Percentiles rank a stretch among this genome's conserved stretches.
phyloP scores from a whole-genome alignment of 2,329 filamentous ascomycete genomes.

The Aspergillus novofumigatus region DNA sequence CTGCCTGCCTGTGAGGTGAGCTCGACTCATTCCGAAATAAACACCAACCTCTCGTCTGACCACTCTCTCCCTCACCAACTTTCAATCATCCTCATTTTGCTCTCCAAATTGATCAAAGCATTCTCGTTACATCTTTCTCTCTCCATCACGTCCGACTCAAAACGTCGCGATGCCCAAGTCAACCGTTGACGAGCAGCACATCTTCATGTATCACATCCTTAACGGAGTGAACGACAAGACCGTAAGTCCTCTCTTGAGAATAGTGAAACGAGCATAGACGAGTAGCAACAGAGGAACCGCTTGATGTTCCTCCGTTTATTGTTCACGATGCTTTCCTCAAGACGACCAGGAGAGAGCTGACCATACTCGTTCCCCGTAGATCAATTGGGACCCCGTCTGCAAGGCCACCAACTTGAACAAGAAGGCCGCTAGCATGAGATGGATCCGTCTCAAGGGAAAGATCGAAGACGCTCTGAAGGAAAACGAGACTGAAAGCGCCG shows the following conservation, averaged over 20 bases:
- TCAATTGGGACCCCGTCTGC: slow-evolving; percentile 33
- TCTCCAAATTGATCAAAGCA: neutral
- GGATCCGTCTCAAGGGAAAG: slow-evolving; percentile 7
- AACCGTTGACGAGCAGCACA: neutral
- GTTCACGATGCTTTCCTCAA: neutral
- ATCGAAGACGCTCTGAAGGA: neutral
- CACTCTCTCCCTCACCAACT: neutral
- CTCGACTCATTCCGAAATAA: neutral
- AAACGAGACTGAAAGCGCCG: slow-evolving; percentile 4
- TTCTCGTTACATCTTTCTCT: neutral
- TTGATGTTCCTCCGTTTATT: neutral
- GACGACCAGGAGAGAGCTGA: neutral
- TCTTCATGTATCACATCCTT: neutral
- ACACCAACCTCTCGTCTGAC: neutral
- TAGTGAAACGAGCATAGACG: neutral
- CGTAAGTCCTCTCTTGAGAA: neutral
- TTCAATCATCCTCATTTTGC: neutral
- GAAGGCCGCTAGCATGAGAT: slow-evolving; percentile 15
- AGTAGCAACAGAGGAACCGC: neutral
- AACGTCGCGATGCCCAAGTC: neutral
- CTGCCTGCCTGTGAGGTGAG: neutral
- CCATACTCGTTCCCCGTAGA: slow-evolving; percentile 17
- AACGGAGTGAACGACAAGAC: neutral
- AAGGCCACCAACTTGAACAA: slow-evolving; percentile 11
- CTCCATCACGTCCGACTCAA: neutral